Base-by-base conservation (phyloP, 352 stramenopile species). In the Globisporangium barbulae region DNA sequence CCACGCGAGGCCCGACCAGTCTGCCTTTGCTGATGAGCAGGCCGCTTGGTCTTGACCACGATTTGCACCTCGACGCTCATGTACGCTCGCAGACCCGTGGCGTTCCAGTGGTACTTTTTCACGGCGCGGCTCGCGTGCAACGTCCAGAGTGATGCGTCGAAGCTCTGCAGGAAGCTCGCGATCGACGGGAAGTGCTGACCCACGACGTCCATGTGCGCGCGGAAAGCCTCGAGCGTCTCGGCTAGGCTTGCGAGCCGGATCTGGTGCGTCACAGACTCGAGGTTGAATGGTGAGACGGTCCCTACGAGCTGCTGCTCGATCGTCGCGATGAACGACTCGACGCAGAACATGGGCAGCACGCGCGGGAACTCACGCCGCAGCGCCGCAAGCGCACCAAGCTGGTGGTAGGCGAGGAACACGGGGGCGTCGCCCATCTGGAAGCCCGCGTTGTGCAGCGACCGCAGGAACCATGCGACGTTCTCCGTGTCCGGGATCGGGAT, bases 381-480 rank as follows among this genome's bases (percentile, higher is more conserved):
- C 9, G 81, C 85, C 42, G 78, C 74, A 35, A 90, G 65, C 19
- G 91, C 63, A 1, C 79, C 78, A 21, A 85, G 80, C 49, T 91
- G 73, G 44, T 75, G 81, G 59, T 88, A 75, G 6, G 76, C 75
- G 61, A 81, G 85, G 47, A 90, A 85, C 0, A 92, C 72, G 0
- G 83, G 81, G 8, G 65, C 77, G 25, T 67, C 73, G 54, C 88
- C 74, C 45, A 91, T 77, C 6, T 64, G 70, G 50, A 76, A 71
- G 33, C 78, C 85, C 6, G 75, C 75, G 39, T 67, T 74, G 62
- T 85, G 87, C 17, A 77, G 69, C 55, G 86, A 65, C 28, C 61
- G 59, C 5, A 94, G 56, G 63, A 94, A 94, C 85, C 85, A 94
- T 64, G 81, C 78, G 67, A 91, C 78, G 57, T 90, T 76, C 33